phyloP scores from a whole-genome alignment of 2,329 filamentous ascomycete species.

The Colletotrichum ledebouriae region DNA sequence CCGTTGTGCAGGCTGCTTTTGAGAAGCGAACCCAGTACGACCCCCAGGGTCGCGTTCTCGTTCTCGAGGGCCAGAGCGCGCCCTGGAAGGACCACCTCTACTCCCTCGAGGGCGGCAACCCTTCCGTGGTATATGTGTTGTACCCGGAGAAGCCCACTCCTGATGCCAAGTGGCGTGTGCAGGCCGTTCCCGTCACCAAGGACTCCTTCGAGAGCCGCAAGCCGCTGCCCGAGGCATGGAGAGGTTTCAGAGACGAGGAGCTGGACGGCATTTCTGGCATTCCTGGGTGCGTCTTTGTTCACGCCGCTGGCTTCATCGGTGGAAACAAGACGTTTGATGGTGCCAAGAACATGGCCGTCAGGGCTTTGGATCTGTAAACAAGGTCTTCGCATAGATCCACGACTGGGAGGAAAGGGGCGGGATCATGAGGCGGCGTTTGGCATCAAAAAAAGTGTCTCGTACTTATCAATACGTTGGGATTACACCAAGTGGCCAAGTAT shows the following conservation, averaged over 20 bases:
- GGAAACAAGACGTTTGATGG: slow-evolving; percentile 94
- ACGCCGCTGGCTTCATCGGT: slow-evolving; percentile 95
- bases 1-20: slow-evolving; percentile 83
- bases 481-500: neutral
- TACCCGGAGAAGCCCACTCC: slow-evolving; percentile 86
- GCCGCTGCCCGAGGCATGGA: slow-evolving; percentile 90
- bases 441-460: slow-evolving; percentile 38
- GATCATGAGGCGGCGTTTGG: slow-evolving; percentile 36
- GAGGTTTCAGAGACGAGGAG: slow-evolving; percentile 88
- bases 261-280: slow-evolving; percentile 80
- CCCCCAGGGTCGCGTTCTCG: slow-evolving; percentile 81
- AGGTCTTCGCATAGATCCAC: neutral
- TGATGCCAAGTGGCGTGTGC: slow-evolving; percentile 91
- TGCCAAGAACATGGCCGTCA: slow-evolving; percentile 85
- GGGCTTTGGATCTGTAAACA: slow-evolving; percentile 66
- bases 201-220: slow-evolving; percentile 94
- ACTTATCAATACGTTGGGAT: slow-evolving; percentile 33
- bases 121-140: slow-evolving; percentile 82
- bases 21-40: slow-evolving; percentile 76
- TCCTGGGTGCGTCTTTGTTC: slow-evolving; percentile 88
- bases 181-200: slow-evolving; percentile 87
- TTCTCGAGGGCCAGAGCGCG: slow-evolving; percentile 81
- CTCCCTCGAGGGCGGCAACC: slow-evolving; percentile 77
- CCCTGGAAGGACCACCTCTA: slow-evolving; percentile 99
- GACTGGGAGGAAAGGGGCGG: slow-evolving; percentile 11